Evolutionary conservation across 176 grass and related monocot genomes (phyloP).

Genomic region (Oryza glaberrima): DNA sequence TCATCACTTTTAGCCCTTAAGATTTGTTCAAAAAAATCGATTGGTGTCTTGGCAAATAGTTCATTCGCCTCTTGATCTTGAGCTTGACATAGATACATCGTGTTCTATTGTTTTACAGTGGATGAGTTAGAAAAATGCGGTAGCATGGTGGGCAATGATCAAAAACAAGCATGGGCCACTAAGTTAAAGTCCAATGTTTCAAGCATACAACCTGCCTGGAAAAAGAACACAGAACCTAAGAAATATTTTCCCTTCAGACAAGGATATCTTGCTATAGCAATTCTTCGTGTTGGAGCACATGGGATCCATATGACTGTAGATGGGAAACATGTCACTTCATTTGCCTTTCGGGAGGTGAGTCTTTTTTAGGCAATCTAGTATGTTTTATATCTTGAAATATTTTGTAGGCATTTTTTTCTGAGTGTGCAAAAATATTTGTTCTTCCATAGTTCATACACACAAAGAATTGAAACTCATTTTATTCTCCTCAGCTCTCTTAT

Average conservation of each 20-base stretch:
- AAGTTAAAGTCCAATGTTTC: conserved; percentile 65
- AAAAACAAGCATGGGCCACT: conserved; percentile 45
- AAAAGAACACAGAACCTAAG: conserved; percentile 49
- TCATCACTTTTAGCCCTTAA: conserved; percentile 9
- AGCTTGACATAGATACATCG: conserved; percentile 17
- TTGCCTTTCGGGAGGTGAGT: conserved; percentile 85
- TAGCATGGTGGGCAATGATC: conserved; percentile 69
- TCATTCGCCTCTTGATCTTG: conserved; percentile 12
- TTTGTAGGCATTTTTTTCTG: conserved; percentile 1
- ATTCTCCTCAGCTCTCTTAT: not conserved
- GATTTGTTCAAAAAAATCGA: conserved; percentile 10
- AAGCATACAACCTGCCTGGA: conserved; percentile 42
- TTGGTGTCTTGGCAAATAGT: conserved; percentile 19
- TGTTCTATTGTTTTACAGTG: conserved; percentile 64
- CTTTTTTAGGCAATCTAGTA: not conserved
- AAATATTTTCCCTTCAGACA: conserved; percentile 91
- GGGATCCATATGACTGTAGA: conserved; percentile 98
- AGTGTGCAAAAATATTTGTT: not conserved
- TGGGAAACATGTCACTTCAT: conserved; percentile 93
- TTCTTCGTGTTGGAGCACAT: conserved; percentile 77
- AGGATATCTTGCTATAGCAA: conserved; percentile 90
- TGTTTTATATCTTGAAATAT: conserved; percentile 10
- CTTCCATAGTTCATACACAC: not conserved
- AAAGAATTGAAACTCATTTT: not conserved
- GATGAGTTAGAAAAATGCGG: conserved; percentile 89